Conservation (phyloP, 2,329 filamentous ascomycete species). For the Zymoseptoria crescenta region DNA sequence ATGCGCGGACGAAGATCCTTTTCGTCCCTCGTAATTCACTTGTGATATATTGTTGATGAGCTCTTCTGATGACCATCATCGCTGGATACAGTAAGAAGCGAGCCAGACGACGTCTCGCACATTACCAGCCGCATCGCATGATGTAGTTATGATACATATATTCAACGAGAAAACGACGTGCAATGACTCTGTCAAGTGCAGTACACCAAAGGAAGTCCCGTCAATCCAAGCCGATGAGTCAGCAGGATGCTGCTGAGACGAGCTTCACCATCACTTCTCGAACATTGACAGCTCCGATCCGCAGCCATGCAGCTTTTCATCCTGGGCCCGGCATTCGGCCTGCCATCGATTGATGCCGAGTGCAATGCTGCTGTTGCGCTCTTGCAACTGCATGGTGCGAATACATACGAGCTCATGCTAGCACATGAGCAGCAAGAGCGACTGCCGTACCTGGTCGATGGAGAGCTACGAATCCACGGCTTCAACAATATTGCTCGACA, state of each 20-base stretch:
- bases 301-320: conserved; percentile 61
- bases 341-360: conserved; percentile 85
- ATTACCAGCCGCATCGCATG: too few relatives aligned
- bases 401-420: conserved; percentile 61
- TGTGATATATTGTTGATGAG: too few relatives aligned
- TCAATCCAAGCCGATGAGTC: background rate
- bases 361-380: conserved; percentile 79
- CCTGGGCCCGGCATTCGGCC: conserved; percentile 80
- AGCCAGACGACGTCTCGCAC: too few relatives aligned
- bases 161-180: too few relatives aligned
- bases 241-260: background rate
- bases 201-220: too few relatives aligned
- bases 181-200: too few relatives aligned
- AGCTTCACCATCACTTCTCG: background rate
- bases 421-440: conserved; percentile 35
- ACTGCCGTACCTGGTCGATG: conserved; percentile 43
- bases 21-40: too few relatives aligned
- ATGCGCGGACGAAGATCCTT: too few relatives aligned
- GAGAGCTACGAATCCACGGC: conserved; percentile 49
- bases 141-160: too few relatives aligned
- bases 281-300: background rate
- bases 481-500: conserved; percentile 55
- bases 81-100: too few relatives aligned
- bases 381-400: conserved; percentile 50
- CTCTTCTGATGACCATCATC: too few relatives aligned